phyloP scores from a whole-genome alignment of 1,139 yeast species.

The Hansenula lynferdii region DNA sequence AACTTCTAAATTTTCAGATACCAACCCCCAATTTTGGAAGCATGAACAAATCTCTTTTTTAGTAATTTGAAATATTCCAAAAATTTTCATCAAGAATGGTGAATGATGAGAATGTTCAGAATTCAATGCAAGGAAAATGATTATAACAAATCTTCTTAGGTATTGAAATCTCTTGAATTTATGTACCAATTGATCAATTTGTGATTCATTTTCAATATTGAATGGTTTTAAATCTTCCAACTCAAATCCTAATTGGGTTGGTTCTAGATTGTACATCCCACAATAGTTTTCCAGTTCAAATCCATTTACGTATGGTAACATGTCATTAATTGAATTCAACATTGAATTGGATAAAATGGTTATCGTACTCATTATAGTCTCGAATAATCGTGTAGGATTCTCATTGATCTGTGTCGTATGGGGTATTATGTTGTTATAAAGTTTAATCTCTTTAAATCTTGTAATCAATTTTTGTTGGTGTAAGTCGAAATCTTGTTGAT shows the following conservation, averaged over 20 bases:
- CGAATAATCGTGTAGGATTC: constrained; percentile 27
- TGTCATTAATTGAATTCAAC: constrained; percentile 22
- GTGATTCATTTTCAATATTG: constrained; percentile 10
- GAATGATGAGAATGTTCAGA: constrained; percentile 10
- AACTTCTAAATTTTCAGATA: not conserved
- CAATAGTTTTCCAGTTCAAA: constrained; percentile 34
- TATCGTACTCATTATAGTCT: constrained; percentile 24
- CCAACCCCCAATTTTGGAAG: not conserved
- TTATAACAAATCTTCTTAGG: constrained; percentile 34
- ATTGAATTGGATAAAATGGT: constrained; percentile 20
- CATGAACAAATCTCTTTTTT: not conserved
- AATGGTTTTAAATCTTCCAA: constrained; percentile 15
- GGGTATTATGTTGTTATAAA: constrained; percentile 10
- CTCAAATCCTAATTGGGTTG: constrained; percentile 18
- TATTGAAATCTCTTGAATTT: constrained; percentile 31
- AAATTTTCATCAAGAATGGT: constrained; percentile 4
- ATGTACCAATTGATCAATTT: constrained; percentile 22
- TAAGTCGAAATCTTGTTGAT: constrained; percentile 16
- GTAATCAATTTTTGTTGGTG: constrained; percentile 12
- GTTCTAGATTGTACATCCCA: constrained; percentile 34
- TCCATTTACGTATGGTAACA: constrained; percentile 25
- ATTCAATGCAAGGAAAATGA: constrained; percentile 34
- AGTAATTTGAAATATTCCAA: constrained; percentile 7
- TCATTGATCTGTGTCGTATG: constrained; percentile 4
- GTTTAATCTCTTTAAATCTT: constrained; percentile 15